Evolutionary conservation across 1,284 basidiomycete species (phyloP), one percentile per base, ranked within the genome.

Genomic region (Ustilago loliicola): DNA sequence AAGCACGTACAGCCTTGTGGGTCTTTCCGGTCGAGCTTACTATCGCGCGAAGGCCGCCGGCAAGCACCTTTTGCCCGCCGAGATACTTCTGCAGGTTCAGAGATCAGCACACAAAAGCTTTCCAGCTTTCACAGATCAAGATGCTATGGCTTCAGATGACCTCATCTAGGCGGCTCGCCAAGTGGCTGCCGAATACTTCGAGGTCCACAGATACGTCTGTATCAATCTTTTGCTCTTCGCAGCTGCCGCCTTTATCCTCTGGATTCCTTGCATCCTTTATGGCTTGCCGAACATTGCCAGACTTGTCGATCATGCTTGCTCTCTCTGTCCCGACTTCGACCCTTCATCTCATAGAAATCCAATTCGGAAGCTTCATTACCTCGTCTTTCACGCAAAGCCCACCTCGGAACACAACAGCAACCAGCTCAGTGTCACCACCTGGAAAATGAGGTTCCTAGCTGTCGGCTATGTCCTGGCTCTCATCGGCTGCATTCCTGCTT

Each of bases 381-480:
- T 67, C 25, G 1, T 72, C 17, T 63, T 64, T 9, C 29, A 50
- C 5, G 70, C 60, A 6, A 40, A 36, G n/a, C 69, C 63, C 15
- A 32, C 13, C 1, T 19, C 50, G 1, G n/a, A 40, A 13, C 6
- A 55, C 5, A 45, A 21, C 15, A 2, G 23, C 19, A 7, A n/a
- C 3, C 21, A 42, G 3, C 42, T 67, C 55, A 60, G 55, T 29
- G 3, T 52, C 6, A 58, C 15, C 27, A 57, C 60, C 15, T 67
- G 70, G 64, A 72, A 72, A 32, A 72, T 72, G 70, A 61, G 61
- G n/a, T 23, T 66, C 15, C 38, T 75, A 1, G 48, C 63, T 32
- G 21, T 66, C 55, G 9, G 54, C 21, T 68, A 70, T n/a, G 23
- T 60, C 1, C 11, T n/a, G 0, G 45, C 60, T 19, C 54, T 75